Evolutionary conservation across 2,329 filamentous ascomycete species (phyloP), one percentile per base, ranked within the genome.

Genomic region (Magnaporthales sp.): DNA sequence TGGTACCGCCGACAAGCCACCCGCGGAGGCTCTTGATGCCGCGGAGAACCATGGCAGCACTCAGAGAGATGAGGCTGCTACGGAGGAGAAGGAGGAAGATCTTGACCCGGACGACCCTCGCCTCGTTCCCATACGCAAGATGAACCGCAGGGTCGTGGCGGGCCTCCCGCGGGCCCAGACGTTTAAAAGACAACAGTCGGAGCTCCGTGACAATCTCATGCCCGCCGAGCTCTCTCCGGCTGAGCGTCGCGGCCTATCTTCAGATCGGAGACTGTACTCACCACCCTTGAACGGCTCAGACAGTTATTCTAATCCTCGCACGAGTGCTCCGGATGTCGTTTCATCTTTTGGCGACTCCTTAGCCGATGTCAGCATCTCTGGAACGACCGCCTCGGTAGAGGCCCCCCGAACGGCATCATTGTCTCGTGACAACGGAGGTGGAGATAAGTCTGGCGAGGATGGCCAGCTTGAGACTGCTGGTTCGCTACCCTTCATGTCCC

Each of bases 141-240:
- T 78, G 68, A 80, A 80, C 31, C 78, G 86, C 70, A 87, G 84
- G 73, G 91, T 92, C n/a, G 87, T 93, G 19, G 90, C 92, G 22
- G 89, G 90, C 19, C 79, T 97, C 51, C 91, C 92, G 54, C 86
- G 92, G 63, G 82, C 88, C 4, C 86, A 89, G 72, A 96, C 92
- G 0, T 93, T 96, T 78, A 90, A 89, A 77, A 86, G 93, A 72
- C 92, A 94, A 76, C 86, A 91, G 74, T 94, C 92, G 30, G 93
- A 97, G 77, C 84, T 86, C 69, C 85, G 92, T 71, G 87, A 91
- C 71, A 89, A 88, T 72, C 81, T 96, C 66, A 82, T 89, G 68
- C 88, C 91, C 61, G 82, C 87, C 58, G 81, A 88, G 63, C 84
- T 86, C 6, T 85, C 87, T 32, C 78, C 82, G 29, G 84, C 85